A percentile compares a stretch with the other conserved stretches of the same genome.
These are phyloP conservation scores for Candida ortonii DNA, from an alignment of 805 yeast species.

Conservation along the genomic window DNA sequence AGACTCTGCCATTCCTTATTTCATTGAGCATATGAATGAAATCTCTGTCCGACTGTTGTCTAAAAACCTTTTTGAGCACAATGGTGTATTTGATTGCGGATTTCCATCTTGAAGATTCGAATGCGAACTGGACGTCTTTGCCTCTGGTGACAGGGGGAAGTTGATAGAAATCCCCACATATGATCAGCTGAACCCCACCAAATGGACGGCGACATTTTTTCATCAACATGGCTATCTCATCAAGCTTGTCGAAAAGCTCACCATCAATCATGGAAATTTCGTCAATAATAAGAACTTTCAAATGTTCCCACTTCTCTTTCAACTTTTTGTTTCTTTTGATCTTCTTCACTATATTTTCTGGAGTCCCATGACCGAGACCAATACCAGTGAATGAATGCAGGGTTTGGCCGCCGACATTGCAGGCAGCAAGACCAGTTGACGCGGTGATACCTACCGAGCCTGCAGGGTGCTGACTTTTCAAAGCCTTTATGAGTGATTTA, in stretches of 20 bases:
- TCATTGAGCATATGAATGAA: slow-evolving; percentile 75
- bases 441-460: slow-evolving; percentile 74
- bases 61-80: slow-evolving; percentile 60
- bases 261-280: slow-evolving; percentile 83
- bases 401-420: slow-evolving; percentile 77
- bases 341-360: slow-evolving; percentile 44
- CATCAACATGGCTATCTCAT: slow-evolving; percentile 53
- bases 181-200: slow-evolving; percentile 76
- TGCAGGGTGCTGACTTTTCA: slow-evolving; percentile 43
- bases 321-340: slow-evolving; percentile 52
- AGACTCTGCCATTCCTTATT: slow-evolving; percentile 61
- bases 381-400: slow-evolving; percentile 76
- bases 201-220: slow-evolving; percentile 51
- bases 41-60: slow-evolving; percentile 71
- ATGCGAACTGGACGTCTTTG: slow-evolving; percentile 48
- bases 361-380: slow-evolving; percentile 63
- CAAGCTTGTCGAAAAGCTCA: slow-evolving; percentile 58
- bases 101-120: slow-evolving; percentile 64
- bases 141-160: slow-evolving; percentile 65
- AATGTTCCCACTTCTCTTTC: slow-evolving; percentile 50
- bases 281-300: slow-evolving; percentile 66
- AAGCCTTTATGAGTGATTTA: slow-evolving; percentile 53
- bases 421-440: slow-evolving; percentile 81
- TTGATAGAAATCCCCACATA: slow-evolving; percentile 82
- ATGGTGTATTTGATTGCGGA: slow-evolving; percentile 54